These are phyloP conservation scores for Stagonosporopsis chrysanthemi DNA, from an alignment of 2,329 filamentous ascomycete species.

Conservation along the genomic window DNA sequence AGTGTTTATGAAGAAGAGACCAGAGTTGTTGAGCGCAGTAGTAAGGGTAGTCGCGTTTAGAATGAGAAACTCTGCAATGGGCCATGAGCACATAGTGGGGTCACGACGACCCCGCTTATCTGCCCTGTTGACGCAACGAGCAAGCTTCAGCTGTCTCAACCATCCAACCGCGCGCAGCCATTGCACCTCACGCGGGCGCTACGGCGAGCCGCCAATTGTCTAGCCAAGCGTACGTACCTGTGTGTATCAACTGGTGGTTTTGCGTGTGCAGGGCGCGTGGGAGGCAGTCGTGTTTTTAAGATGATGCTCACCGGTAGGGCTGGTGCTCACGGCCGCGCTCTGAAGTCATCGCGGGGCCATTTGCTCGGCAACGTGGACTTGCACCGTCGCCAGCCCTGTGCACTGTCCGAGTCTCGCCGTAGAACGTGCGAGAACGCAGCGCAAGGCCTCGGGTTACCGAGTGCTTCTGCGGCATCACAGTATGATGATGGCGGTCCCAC, in stretches of 20 bases:
- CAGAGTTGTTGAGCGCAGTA: constrained; percentile 25
- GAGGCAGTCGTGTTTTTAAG: constrained; percentile 23
- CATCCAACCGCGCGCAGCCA: constrained; percentile 6
- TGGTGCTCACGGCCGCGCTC: constrained; percentile 47
- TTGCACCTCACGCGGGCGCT: constrained; percentile 7
- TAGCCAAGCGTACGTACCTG: constrained; percentile 16
- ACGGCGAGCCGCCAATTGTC: constrained; percentile 3
- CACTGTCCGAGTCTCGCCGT: constrained; percentile 46
- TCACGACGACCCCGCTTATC: constrained; percentile 10
- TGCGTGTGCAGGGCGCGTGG: constrained; percentile 46
- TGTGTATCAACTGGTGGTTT: constrained; percentile 13
- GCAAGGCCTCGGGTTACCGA: constrained; percentile 37
- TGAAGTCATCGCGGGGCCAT: constrained; percentile 43
- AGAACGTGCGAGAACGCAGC: constrained; percentile 26
- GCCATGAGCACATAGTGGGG: constrained; percentile 19
- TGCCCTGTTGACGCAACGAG: constrained; percentile 14
- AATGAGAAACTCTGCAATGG: constrained; percentile 23
- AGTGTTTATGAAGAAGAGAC: constrained; percentile 12
- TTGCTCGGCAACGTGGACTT: constrained; percentile 38
- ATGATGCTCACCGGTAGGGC: constrained; percentile 13
- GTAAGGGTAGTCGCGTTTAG: constrained; percentile 22
- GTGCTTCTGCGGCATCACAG: constrained; percentile 12
- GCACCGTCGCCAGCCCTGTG: constrained; percentile 18
- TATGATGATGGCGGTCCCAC: constrained; percentile 26
- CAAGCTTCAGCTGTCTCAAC: constrained; percentile 16